Base-by-base conservation (phyloP, 1,139 yeast species). In the Yamadazyma blattariae region DNA sequence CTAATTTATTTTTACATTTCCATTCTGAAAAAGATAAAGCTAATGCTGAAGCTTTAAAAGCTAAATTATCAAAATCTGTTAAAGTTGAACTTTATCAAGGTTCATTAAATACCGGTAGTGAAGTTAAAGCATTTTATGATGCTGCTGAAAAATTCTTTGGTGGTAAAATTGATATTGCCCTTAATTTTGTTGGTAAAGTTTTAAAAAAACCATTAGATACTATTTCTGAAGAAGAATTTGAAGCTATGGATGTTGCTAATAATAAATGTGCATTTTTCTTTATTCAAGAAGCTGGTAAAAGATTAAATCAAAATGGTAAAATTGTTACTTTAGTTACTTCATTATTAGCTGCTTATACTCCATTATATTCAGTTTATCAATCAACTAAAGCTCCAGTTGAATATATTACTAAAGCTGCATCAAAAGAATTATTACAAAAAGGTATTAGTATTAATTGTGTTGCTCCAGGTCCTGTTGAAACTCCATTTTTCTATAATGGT, bases 401-500 rank as follows among this genome's bases (percentile, higher is more conserved):
- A 50, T 71, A 65, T 56, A 76, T 74, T 57, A 54, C 70, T 38
- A 76, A 78, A 47, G 59, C 82, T 15, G 74, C 79, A 12, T 73
- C 83, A 12, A 77, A 79, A 56, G 85, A 79, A 51, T 64, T 76
- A 40, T 62, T 59, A 20, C 54, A 61, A 16, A 69, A 61, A 46
- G 66, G 69, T 9, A 73, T 79, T 40, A 64, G 77, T 9, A 81
- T 74, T 47, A 77, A 74, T 48, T 66, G 73, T 48, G 75, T 79
- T 40, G 82, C 84, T 4, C 86, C 85, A 32, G 86, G 85, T 31
- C 85, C 86, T 30, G 79, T 79, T 83, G 84, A 79, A 50, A 79
- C 85, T 17, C 83, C 84, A 37, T 79, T 79, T 61, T 71, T 79
- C 53, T 78, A 78, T 47, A 75, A 77, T 16, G 82, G 77, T 56